Base-by-base conservation (phyloP, 495 filamentous ascomycete genomes). In the Cryomyces minteri region DNA sequence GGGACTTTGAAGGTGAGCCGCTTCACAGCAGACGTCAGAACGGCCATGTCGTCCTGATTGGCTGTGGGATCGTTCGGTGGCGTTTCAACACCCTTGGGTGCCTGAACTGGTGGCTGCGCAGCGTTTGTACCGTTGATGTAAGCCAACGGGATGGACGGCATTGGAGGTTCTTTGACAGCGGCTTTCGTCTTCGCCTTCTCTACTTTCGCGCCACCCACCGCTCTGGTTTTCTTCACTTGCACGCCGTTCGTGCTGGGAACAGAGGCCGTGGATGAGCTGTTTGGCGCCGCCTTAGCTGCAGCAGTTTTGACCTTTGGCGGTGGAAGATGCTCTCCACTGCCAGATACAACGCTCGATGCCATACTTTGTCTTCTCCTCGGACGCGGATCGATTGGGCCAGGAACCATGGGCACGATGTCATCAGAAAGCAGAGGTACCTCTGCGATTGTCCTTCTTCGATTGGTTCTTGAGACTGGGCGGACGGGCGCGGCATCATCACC, bases 1-100 rank as follows among this genome's bases (percentile, higher is more conserved):
- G 82, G 67, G 37, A 88, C 66, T 39, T 77, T 83, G 41, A 92
- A 66, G 53, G 79, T 88, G 51, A 92, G 77, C 31, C 61, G 64
- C 53, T 79, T 79, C 58, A 88, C 69, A 9, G 74, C 74, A n/a
- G 69, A 65, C 0, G 80, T 70, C 31, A 90, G 61, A 18, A 61
- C 65, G 42, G 88, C 80, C 18, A 88, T 57, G 38, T 71, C 71
- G 34, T 60, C 68, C 47, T 47, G 62, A 52, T 47, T 54, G 51
- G 31, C 43, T 39, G 43, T 47, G 18, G 18, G 18, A 25, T 25
- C 18, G 18, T 58, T 52, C 53, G 8, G 45, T 38, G 9, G 9
- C 3, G 12, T 10, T 14, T 38, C 9, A 38, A 14, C 34, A 9
- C 34, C 12, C 9, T 14, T 38, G 9, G 1, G 9, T 9, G 34